Evolutionary conservation across 2,329 filamentous ascomycete species (phyloP), one percentile per base, ranked within the genome.

Genomic region (Calonectria ilicicola): DNA sequence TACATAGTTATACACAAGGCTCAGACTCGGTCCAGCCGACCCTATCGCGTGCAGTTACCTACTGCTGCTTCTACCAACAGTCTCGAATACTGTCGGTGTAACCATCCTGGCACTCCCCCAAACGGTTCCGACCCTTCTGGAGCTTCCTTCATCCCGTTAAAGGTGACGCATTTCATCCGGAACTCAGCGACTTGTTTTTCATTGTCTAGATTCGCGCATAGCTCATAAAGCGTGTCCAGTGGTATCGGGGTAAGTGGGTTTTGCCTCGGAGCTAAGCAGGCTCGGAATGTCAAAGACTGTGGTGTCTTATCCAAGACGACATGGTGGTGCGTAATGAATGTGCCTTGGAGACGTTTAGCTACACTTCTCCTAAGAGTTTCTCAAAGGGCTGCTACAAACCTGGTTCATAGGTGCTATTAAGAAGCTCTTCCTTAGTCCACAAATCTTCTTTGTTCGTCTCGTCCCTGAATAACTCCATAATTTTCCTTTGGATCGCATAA

Each of bases 31-130:
- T 32, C 15, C n/a, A 9, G 15, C 5, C 9, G n/a, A 12, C 12
- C 14, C 17, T 49, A 65, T 21, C n/a, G n/a, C 8, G 67, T 49
- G 19, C 77, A 78, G 12, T 79, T 72, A 7, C 56, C 70, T 0
- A 69, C 76, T 83, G 44, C 77, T 2, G 75, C 72, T 46, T 79
- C 75, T 2, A 77, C 58, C 1, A 79, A 12, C 10, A 79, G 42
- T 10, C 27, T 70, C 1, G 72, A 49, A 58, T 79, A 79, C 6
- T 60, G 49, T 10, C 49, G 63, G 9, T 79, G 77, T n/a, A 79
- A 40, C 73, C 76, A 79, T 19, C 74, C 76, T 10, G 12, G 65
- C 6, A 79, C 15, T 0, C 77, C 76, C 0, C 72, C 73, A 49
- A 75, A 78, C 0, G 74, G 77, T 14, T 77, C 74, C 0, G 75